Evolutionary conservation across 1,284 basidiomycete genomes (phyloP).

Genomic region (Tilletia walkeri): DNA sequence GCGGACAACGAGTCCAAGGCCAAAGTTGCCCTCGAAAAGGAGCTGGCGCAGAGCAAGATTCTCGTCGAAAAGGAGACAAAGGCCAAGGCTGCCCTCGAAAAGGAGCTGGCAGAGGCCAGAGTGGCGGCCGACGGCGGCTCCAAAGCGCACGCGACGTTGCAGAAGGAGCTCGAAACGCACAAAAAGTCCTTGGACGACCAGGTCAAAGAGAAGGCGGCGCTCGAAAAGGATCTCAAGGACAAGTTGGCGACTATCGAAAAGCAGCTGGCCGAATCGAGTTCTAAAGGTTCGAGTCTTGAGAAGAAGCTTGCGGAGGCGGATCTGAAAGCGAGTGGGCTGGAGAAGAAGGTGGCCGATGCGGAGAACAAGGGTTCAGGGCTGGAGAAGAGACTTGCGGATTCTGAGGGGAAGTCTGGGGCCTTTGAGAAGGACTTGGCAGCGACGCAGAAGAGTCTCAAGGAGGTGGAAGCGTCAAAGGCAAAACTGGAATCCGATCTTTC

Average conservation of each 20-base stretch:
- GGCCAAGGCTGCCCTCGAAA: background rate
- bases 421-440: background rate
- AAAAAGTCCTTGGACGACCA: background rate
- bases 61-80: background rate
- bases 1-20: background rate
- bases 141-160: background rate
- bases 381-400: conserved; percentile 2
- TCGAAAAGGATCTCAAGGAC: background rate
- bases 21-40: background rate
- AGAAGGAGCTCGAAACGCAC: background rate
- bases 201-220: background rate
- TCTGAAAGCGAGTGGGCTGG: background rate
- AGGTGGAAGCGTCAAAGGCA: background rate
- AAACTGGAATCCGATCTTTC: too few species aligned
- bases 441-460: background rate
- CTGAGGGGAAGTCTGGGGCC: background rate
- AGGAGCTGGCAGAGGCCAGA: background rate
- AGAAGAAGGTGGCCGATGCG: background rate
- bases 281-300: background rate
- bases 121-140: background rate
- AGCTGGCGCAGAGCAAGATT: background rate
- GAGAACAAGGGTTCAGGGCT: background rate
- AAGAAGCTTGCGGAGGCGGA: background rate
- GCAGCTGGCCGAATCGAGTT: too few species aligned
- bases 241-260: background rate